Evolutionary conservation across 106 monocot genomes (phyloP).

Genomic region (Platanthera guangdongensis): DNA sequence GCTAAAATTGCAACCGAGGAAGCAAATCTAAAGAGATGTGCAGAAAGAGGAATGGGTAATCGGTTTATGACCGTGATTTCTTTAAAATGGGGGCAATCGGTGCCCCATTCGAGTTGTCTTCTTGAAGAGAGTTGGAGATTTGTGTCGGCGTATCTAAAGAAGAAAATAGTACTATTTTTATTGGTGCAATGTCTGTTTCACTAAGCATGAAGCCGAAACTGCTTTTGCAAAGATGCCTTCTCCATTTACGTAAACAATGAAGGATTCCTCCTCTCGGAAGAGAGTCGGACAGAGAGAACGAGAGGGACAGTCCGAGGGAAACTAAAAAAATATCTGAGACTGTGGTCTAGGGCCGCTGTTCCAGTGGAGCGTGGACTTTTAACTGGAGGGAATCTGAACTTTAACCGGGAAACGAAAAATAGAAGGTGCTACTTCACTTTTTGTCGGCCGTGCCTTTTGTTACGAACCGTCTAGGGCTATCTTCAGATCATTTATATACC

Average conservation of each 20-base stretch:
- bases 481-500: too few relatives aligned
- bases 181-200: neutral
- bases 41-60: neutral
- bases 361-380: neutral
- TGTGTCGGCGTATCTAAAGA: neutral
- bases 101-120: neutral
- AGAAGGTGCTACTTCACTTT: neutral
- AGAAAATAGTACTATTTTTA: neutral
- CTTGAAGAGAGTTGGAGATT: neutral
- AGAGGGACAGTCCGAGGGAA: neutral
- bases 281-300: neutral
- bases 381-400: neutral
- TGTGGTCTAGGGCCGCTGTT: neutral
- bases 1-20: neutral
- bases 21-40: neutral
- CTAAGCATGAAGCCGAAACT: neutral
- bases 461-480: too few relatives aligned
- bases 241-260: neutral
- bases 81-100: neutral
- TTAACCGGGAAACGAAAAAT: neutral
- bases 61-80: neutral
- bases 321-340: neutral
- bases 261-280: neutral
- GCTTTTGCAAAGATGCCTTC: neutral
- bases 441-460: neutral